phyloP scores from a whole-genome alignment of 1,139 yeast species.

The Sugiyamaella paludigena region DNA sequence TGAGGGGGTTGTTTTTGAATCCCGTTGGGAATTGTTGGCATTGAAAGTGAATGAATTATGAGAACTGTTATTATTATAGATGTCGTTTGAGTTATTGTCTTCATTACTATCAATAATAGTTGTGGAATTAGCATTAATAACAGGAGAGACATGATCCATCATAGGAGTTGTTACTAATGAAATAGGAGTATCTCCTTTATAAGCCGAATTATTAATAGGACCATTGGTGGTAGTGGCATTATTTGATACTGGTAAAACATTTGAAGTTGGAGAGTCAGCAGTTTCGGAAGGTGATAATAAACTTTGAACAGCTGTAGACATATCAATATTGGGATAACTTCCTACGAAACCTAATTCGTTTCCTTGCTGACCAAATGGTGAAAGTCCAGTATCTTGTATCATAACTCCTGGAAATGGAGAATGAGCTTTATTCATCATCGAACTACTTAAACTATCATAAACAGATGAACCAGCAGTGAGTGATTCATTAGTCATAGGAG shows the following conservation, averaged over 20 bases:
- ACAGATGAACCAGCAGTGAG: slow-evolving; percentile 2
- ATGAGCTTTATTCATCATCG: background rate
- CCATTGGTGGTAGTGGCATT: background rate
- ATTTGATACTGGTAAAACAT: background rate
- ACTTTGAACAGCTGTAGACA: slow-evolving; percentile 11
- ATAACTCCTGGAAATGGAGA: background rate
- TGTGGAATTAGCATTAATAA: background rate
- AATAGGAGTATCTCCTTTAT: background rate
- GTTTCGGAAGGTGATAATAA: slow-evolving; percentile 11
- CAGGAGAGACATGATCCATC: background rate
- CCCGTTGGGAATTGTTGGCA: background rate
- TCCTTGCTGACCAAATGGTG: background rate
- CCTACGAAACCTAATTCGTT: background rate
- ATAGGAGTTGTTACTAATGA: background rate
- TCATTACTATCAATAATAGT: background rate
- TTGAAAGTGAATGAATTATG: slow-evolving; percentile 7
- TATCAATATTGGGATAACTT: background rate
- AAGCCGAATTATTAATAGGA: background rate
- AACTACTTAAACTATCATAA: slow-evolving; percentile 3
- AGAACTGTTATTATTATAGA: background rate
- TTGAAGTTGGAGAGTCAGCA: slow-evolving; percentile 6
- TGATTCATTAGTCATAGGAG: slow-evolving; percentile 17
- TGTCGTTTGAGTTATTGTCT: background rate
- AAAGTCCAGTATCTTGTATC: background rate
- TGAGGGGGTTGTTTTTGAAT: background rate